Percentiles rank a stretch among this genome's conserved stretches.
Evolutionary conservation across 176 grass and related monocot species (phyloP).

Genomic region (Themeda triandra): DNA sequence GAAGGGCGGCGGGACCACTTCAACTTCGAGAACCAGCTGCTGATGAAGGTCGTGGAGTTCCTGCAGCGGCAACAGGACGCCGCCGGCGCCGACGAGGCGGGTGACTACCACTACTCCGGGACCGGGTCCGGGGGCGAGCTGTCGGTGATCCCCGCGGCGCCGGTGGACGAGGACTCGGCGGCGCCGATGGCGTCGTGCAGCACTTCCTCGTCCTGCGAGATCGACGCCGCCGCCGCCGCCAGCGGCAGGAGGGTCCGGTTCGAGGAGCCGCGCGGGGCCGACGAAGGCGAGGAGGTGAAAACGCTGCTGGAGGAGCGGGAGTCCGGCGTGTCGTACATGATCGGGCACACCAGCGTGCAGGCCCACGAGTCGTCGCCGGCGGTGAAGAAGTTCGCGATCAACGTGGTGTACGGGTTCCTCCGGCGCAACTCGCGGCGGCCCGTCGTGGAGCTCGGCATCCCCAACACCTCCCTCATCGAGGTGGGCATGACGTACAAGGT

Average conservation of each 20-base stretch:
- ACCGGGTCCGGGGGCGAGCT: constrained; percentile 39
- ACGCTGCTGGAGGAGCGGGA: constrained; percentile 71
- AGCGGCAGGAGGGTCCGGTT: constrained; percentile 47
- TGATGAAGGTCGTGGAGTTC: constrained; percentile 77
- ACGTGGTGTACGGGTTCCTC: constrained; percentile 82
- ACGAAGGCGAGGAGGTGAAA: constrained; percentile 36
- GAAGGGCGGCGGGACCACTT: constrained; percentile 61
- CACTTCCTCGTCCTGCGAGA: constrained; percentile 16
- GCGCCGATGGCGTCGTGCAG: not conserved
- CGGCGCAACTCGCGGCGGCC: constrained; percentile 81
- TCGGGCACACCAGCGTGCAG: constrained; percentile 73
- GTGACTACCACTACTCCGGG: not conserved
- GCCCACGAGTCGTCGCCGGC: constrained; percentile 71
- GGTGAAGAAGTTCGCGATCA: constrained; percentile 71
- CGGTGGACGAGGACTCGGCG: constrained; percentile 21
- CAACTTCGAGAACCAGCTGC: constrained; percentile 80
- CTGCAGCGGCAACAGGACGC: constrained; percentile 39
- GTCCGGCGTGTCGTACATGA: constrained; percentile 84
- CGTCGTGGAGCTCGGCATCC: constrained; percentile 64
- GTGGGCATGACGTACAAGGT: constrained; percentile 84
- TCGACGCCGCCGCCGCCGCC: not conserved
- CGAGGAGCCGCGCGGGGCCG: constrained; percentile 14
- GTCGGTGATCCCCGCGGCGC: constrained; percentile 32
- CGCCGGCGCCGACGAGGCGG: not conserved
- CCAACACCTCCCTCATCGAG: constrained; percentile 77